Evolutionary conservation across 2,329 filamentous ascomycete genomes (phyloP), one percentile per base, ranked within the genome.

Genomic region (Exophiala dermatitidis): DNA sequence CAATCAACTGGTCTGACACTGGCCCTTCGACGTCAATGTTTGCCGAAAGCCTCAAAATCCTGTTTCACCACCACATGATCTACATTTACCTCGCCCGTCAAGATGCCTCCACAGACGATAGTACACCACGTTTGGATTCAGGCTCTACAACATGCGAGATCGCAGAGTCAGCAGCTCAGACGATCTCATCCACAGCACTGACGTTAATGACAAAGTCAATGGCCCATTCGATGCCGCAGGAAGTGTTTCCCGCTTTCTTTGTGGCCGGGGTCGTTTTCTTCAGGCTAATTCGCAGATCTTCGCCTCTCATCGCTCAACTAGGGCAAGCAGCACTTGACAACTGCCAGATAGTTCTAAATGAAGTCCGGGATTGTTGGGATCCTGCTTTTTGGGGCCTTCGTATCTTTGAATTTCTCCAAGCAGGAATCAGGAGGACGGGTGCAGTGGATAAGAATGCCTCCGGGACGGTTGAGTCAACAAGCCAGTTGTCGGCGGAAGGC

Each of bases 351-450:
- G 46, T 58, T 2, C 12, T 58, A 28, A 54, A 54, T 31, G 55
- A 54, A 33, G 55, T 49, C 9, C 44, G 46, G 3, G 52, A 58
- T 33, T 38, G 48, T 34, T 58, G 55, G 52, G 55, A 58, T 19
- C 45, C 55, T 10, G 55, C 48, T 5, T 52, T 50, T 36, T 58
- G 55, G 55, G 48, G 42, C 26, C 30, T 57, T 42, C 44, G 48
- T n/a, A 50, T 57, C 12, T 57, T 57, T 32, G 51, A 57, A n/a
- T 57, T 57, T 30, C 52, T 57, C 19, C 40, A 54, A n/a, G 40
- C 51, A 5, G 48, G 30, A 8, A 28, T 46, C 19, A 46, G 28
- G n/a, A 46, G 37, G 32, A n/a, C 9, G 8, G 32, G 32, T 3
- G n/a, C 31, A 12, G 4, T 32, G 10, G 12, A 37, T 9, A 12